Base-by-base conservation (phyloP, 257 asterid species). In the Scutellaria baicalensis region DNA sequence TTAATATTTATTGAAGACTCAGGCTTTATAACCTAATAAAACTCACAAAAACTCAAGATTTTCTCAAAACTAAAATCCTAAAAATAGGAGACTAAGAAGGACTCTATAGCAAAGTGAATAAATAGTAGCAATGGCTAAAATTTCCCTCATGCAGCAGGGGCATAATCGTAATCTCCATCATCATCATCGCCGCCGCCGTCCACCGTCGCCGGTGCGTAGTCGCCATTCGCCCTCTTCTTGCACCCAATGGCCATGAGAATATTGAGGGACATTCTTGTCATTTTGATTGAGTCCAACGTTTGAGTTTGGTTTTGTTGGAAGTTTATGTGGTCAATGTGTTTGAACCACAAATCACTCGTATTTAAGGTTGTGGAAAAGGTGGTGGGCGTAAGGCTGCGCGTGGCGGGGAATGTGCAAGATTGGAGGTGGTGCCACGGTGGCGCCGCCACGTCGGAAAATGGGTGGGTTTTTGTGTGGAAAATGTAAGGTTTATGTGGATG, bases 391-490 rank as follows among this genome's bases (percentile, higher is more conserved):
- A 20, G 64, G 17, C 39, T 10, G 58, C 74, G 40, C 68, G 60
- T 69, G 75, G 68, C 21, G 36, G 5, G 48, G 36, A 49, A 39
- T 49, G 69, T 47, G 73, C 21, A 14, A 17, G 10, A 6, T 38
- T 20, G 40, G 35, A 61, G 58, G 71, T 45, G 63, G 45, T 12
- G 36, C 62, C 49, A 52, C 11, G 64, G 45, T 62, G 80, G 73
- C 68, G 54, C 66, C 59, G 73, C 77, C 74, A 64, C 74, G 68
- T 64, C 48, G 66, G 74, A 74, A 20, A 31, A 12, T 27, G 1
- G 21, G 23, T 61, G 69, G 23, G 39, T 38, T 23, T 20, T 58
- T 36, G 70, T 60, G 67, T 52, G 74, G 18, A 48, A 56, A 27
- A 52, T 62, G 47, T 58, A 35, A 14, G 16, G 0, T 31, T 20